These are phyloP conservation scores for Scutellaria barbata DNA, from an alignment of 257 asterid species.

Conservation along the genomic window DNA sequence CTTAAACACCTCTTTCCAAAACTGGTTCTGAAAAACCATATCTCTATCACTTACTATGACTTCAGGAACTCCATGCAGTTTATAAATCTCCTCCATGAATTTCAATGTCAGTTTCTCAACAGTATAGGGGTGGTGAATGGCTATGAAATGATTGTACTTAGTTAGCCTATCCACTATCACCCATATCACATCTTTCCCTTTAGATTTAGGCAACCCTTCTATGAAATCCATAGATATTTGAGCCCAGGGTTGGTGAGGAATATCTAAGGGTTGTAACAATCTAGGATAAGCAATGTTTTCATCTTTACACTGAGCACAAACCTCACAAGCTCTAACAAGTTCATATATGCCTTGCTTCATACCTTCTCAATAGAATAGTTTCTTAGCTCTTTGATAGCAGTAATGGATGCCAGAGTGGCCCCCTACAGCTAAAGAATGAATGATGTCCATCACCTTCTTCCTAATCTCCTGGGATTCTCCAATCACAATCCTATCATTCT, in stretches of 20 bases:
- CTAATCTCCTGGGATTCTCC: too few relatives aligned
- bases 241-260: background rate
- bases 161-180: too few relatives aligned
- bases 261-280: background rate
- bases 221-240: conserved; percentile 23
- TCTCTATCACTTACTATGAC: background rate
- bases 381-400: too few relatives aligned
- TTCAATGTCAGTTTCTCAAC: background rate
- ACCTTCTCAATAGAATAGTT: too few relatives aligned
- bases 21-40: too few relatives aligned
- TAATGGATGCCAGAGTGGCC: too few relatives aligned
- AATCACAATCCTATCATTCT: too few relatives aligned
- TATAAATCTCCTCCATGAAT: background rate
- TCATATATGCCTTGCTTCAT: background rate
- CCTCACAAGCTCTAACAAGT: background rate
- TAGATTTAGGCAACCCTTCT: background rate
- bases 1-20: too few relatives aligned
- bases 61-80: background rate
- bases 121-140: background rate
- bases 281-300: background rate
- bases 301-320: background rate
- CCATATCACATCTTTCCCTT: too few relatives aligned
- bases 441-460: too few relatives aligned
- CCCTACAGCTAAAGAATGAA: too few relatives aligned
- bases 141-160: background rate